Percentiles rank a stretch among this genome's conserved stretches.
phyloP scores from a whole-genome alignment of 345 rosid genomes.

The Kernera saxatilis region DNA sequence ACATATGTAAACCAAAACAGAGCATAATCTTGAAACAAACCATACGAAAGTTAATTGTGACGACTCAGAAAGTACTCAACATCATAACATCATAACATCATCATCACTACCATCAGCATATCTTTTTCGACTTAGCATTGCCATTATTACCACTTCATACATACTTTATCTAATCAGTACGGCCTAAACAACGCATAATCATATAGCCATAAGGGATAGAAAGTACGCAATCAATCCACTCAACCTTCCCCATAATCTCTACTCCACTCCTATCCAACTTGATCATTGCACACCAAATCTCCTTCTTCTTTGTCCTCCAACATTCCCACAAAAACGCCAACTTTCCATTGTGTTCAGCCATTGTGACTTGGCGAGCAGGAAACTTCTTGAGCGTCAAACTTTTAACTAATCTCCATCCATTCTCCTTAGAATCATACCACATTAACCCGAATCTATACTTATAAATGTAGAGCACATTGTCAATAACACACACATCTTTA shows the following conservation, averaged over 20 bases:
- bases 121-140: too few relatives aligned
- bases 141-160: too few relatives aligned
- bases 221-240: neutral
- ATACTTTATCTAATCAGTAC: too few relatives aligned
- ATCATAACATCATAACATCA: too few relatives aligned
- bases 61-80: too few relatives aligned
- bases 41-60: too few relatives aligned
- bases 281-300: neutral
- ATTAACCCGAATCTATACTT: neutral
- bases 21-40: too few relatives aligned
- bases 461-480: neutral
- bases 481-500: neutral
- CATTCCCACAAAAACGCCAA: neutral
- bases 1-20: too few relatives aligned
- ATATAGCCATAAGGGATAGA: neutral
- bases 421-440: neutral
- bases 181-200: neutral
- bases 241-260: neutral
- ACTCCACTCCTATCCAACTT: neutral
- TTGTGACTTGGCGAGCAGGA: neutral
- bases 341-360: neutral
- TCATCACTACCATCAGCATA: too few relatives aligned
- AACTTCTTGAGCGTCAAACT: neutral
- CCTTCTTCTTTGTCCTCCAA: neutral
- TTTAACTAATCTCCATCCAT: neutral